phyloP scores from a whole-genome alignment of 1,284 basidiomycete species.

The Moniliophthora roreri region DNA sequence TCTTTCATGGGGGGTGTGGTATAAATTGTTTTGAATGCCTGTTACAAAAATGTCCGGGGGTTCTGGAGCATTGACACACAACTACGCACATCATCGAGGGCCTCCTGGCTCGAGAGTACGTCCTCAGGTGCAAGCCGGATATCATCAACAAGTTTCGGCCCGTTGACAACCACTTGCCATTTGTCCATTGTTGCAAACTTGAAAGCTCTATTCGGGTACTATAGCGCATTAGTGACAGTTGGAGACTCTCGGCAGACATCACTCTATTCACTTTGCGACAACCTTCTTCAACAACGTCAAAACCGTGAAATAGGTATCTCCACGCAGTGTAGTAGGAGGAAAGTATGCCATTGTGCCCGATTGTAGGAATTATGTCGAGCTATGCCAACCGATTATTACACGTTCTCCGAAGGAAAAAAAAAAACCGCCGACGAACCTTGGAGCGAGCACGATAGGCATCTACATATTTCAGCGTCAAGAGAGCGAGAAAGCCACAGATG shows the following conservation, averaged over 20 bases:
- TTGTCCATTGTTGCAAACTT: neutral
- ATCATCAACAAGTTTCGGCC: neutral
- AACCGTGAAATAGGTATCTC: neutral
- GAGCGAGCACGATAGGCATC: neutral
- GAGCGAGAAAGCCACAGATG: slow-evolving; percentile 5
- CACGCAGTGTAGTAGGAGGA: neutral
- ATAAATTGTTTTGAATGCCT: slow-evolving; percentile 20
- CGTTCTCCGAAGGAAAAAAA: too few species aligned
- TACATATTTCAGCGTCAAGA: neutral
- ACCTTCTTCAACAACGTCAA: neutral
- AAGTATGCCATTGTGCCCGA: neutral
- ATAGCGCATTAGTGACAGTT: neutral
- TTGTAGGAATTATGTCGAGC: neutral
- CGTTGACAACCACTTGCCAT: neutral
- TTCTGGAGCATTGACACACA: too few species aligned
- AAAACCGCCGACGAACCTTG: neutral
- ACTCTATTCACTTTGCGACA: neutral
- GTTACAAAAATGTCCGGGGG: slow-evolving; percentile 4
- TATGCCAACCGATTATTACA: neutral
- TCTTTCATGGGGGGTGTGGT: slow-evolving; percentile 17
- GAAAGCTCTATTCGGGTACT: neutral
- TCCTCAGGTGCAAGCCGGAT: neutral
- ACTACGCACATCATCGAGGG: too few species aligned
- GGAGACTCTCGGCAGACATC: neutral
- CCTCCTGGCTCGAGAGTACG: neutral